phyloP scores from a whole-genome alignment of 176 grass and related monocot genomes.

The Cymbopogon citratus region DNA sequence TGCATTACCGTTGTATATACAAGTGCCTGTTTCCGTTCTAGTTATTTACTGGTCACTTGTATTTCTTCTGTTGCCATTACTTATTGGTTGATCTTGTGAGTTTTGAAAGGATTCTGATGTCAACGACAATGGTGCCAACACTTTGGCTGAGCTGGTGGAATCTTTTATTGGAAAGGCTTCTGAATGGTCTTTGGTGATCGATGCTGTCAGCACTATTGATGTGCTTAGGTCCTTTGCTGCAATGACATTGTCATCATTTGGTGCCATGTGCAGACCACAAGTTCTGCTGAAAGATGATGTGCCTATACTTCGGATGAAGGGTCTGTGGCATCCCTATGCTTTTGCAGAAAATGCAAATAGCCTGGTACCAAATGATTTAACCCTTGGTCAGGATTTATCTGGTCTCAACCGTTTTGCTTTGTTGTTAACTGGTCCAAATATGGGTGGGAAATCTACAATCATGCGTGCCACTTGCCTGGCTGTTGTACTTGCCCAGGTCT shows the following conservation, averaged over 20 bases:
- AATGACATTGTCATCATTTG: constrained; percentile 47
- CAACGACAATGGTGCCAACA: constrained; percentile 49
- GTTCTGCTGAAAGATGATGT: constrained; percentile 43
- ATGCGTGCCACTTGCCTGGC: constrained; percentile 90
- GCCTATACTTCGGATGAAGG: constrained; percentile 72
- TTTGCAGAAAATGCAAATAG: constrained; percentile 63
- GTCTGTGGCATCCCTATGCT: constrained; percentile 94
- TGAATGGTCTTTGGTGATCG: constrained; percentile 73
- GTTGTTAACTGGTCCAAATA: constrained; percentile 96
- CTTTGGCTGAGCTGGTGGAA: constrained; percentile 58
- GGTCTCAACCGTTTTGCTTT: constrained; percentile 56
- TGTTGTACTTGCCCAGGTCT: constrained; percentile 80
- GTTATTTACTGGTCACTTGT: constrained; percentile 7
- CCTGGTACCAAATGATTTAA: constrained; percentile 78
- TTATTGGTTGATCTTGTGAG: constrained; percentile 16
- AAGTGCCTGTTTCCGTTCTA: constrained; percentile 3
- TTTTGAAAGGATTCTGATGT: constrained; percentile 59
- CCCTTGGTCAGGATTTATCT: constrained; percentile 53
- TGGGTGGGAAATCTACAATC: constrained; percentile 94
- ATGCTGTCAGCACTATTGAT: constrained; percentile 64
- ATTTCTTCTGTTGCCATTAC: background rate
- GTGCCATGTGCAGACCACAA: constrained; percentile 60
- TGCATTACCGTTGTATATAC: background rate
- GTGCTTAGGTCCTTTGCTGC: constrained; percentile 85
- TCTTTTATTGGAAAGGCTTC: constrained; percentile 53